Percentiles rank a stretch among this genome's conserved stretches.
These are phyloP conservation scores for Erodium moschatum DNA, from an alignment of 441 rosid genomes.

Conservation along the genomic window DNA sequence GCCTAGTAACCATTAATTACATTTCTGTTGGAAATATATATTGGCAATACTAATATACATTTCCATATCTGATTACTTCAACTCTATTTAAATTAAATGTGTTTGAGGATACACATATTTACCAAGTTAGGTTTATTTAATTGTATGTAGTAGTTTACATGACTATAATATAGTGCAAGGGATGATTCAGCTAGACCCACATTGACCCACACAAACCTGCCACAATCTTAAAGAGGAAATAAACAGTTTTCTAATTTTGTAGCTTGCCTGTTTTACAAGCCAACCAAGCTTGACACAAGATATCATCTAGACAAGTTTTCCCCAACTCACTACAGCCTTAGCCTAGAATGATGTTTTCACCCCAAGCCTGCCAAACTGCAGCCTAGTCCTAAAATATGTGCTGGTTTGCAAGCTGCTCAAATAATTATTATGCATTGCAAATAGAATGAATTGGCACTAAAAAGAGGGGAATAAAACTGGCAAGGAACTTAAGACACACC, in stretches of 20 bases:
- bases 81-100: neutral
- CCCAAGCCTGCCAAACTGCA: neutral
- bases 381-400: neutral
- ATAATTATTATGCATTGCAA: conserved; percentile 5
- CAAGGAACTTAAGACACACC: conserved; percentile 31
- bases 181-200: neutral
- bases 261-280: neutral
- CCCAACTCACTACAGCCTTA: neutral
- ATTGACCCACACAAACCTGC: neutral
- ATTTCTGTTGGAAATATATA: neutral
- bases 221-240: neutral
- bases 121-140: neutral
- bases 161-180: neutral
- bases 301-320: neutral
- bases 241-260: neutral
- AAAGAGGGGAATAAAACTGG: neutral
- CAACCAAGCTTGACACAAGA: neutral
- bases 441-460: neutral
- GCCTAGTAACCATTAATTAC: neutral
- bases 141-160: neutral
- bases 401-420: neutral
- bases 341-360: neutral
- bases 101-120: neutral
- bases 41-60: neutral
- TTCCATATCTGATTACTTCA: neutral